These are phyloP conservation scores for Chrysoporthe austroafricana DNA, from an alignment of 2,329 filamentous ascomycete species.

Conservation along the genomic window DNA sequence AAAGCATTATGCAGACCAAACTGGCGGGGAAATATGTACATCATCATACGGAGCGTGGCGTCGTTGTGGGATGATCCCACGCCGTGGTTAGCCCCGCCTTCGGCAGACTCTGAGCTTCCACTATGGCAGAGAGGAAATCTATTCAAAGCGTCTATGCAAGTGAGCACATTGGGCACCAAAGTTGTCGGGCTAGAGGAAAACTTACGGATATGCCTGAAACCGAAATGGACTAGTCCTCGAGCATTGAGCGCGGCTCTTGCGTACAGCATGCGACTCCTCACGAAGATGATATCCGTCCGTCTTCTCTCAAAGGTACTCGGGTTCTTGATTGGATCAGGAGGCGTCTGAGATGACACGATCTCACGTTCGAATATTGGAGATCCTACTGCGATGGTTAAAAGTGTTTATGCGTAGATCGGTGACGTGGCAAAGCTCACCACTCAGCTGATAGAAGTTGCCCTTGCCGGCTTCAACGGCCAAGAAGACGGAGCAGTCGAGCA, in stretches of 20 bases:
- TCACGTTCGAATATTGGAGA: conserved; percentile 25
- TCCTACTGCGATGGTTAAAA: conserved; percentile 13
- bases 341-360: conserved; percentile 1
- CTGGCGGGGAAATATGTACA: conserved; percentile 91
- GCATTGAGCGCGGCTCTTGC: conserved; percentile 73
- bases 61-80: conserved; percentile 41
- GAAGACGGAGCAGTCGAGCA: conserved; percentile 81
- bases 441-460: conserved; percentile 77
- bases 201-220: conserved; percentile 81
- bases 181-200: conserved; percentile 24
- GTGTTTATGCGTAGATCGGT: conserved; percentile 27
- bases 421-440: conserved; percentile 56
- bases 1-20: conserved; percentile 95
- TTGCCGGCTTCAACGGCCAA: conserved; percentile 59
- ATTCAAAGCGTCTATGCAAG: conserved; percentile 74
- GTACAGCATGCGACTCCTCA: conserved; percentile 86
- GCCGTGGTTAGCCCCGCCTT: conserved; percentile 1
- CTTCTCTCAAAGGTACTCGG: conserved; percentile 32
- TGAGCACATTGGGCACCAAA: background rate
- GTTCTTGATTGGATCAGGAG: conserved; percentile 14
- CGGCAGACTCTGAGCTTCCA: conserved; percentile 13
- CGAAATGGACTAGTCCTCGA: conserved; percentile 69
- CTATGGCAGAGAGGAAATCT: conserved; percentile 54
- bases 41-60: conserved; percentile 74
- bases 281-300: conserved; percentile 70